Conservation (phyloP, 495 filamentous ascomycete species). For the Trichoderma reesei region DNA sequence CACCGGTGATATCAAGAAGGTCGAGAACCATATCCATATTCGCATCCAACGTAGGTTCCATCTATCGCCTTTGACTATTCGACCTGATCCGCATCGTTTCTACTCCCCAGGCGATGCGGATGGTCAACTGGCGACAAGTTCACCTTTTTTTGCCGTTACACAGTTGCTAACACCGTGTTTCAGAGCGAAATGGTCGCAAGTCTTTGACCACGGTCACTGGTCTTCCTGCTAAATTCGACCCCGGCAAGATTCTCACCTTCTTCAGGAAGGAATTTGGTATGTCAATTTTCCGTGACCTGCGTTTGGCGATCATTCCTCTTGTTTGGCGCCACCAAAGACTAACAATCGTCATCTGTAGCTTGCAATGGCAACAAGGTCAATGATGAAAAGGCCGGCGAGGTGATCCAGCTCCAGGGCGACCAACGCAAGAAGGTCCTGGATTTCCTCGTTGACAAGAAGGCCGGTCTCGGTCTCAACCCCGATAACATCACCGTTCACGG, state of each 20-base stretch:
- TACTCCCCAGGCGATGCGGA: background rate
- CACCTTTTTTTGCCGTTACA: background rate
- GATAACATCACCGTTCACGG: constrained; percentile 97
- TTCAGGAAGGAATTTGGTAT: constrained; percentile 99
- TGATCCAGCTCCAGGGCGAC: constrained; percentile 98
- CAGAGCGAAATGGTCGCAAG: constrained; percentile 99
- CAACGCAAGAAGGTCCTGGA: constrained; percentile 98
- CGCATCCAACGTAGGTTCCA: constrained; percentile 95
- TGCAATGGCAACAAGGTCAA: constrained; percentile 99
- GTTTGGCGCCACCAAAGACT: no score
- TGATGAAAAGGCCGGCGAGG: constrained; percentile 96
- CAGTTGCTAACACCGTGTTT: constrained; percentile 15
- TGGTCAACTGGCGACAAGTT: background rate
- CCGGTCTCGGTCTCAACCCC: constrained; percentile 79
- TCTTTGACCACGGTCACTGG: constrained; percentile 99
- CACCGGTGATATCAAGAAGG: constrained; percentile 81
- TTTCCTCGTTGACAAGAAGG: constrained; percentile 91
- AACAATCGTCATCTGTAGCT: constrained; percentile 55
- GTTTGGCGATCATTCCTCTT: no score
- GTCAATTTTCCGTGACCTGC: constrained; percentile 23
- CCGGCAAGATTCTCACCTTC: constrained; percentile 99
- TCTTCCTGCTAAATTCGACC: constrained; percentile 94
- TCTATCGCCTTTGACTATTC: background rate
- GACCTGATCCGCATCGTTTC: background rate
- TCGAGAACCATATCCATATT: constrained; percentile 97